Conservation (phyloP, 2,329 filamentous ascomycete species). For the Blastomyces percursus region DNA sequence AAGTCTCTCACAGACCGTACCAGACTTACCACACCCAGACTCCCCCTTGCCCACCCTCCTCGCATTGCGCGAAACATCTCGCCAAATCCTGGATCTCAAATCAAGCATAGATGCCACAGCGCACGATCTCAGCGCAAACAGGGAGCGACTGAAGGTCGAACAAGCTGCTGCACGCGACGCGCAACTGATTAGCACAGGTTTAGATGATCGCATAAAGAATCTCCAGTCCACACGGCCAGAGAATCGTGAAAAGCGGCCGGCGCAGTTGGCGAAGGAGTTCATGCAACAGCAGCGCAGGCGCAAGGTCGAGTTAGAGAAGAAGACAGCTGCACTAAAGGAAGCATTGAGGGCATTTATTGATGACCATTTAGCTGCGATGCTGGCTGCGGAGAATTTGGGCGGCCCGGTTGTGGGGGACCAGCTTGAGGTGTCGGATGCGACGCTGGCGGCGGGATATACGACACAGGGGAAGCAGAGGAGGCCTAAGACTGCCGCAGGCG, state of each 20-base stretch:
- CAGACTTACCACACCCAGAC: conserved; percentile 52
- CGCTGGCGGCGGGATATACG: conserved; percentile 44
- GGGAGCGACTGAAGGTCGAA: conserved; percentile 35
- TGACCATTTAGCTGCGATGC: conserved; percentile 57
- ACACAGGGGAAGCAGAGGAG: conserved; percentile 41
- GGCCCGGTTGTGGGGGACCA: conserved; percentile 71
- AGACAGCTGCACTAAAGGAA: conserved; percentile 51
- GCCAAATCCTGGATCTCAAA: conserved; percentile 54
- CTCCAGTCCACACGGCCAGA: conserved; percentile 27
- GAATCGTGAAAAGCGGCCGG: conserved; percentile 42
- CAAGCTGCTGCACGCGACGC: conserved; percentile 40
- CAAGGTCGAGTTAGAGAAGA: conserved; percentile 49
- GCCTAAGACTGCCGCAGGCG: conserved; percentile 25
- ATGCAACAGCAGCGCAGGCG: conserved; percentile 50
- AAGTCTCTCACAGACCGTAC: conserved; percentile 49
- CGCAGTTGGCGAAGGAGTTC: conserved; percentile 52
- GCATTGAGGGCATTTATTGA: conserved; percentile 61
- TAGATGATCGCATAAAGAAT: conserved; percentile 48
- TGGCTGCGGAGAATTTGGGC: conserved; percentile 73
- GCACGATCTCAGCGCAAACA: conserved; percentile 29
- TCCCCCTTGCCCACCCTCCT: conserved; percentile 62
- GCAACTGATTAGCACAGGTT: conserved; percentile 34
- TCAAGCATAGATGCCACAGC: conserved; percentile 42
- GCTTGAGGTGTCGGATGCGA: conserved; percentile 51
- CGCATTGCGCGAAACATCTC: conserved; percentile 56